These are phyloP conservation scores for Chenopodium berlandieri DNA, from an alignment of 148 eudicot genomes.

Conservation along the genomic window DNA sequence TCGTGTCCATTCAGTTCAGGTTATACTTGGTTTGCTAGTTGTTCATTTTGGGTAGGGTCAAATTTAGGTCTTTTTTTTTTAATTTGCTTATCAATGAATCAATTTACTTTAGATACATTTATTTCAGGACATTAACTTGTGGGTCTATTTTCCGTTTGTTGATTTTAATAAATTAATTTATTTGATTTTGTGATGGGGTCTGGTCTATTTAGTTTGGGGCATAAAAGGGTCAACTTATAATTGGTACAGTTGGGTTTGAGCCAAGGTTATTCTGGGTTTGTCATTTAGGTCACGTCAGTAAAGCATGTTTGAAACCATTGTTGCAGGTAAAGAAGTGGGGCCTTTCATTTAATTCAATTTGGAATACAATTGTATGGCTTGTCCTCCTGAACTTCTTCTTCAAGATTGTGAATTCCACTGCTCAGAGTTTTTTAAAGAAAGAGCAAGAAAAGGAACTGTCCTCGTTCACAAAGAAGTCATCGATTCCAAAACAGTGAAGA, in stretches of 20 bases:
- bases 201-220: not conserved
- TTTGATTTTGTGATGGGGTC: too few species aligned
- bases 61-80: not conserved
- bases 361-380: slow-evolving; percentile 81
- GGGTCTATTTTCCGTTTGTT: not conserved
- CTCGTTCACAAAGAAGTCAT: slow-evolving; percentile 33
- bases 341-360: slow-evolving; percentile 60
- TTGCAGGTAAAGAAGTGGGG: slow-evolving; percentile 63
- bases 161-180: too few species aligned
- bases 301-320: not conserved
- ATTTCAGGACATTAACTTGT: not conserved
- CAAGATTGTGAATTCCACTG: slow-evolving; percentile 70
- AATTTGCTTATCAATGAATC: too few species aligned
- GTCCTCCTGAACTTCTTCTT: slow-evolving; percentile 65
- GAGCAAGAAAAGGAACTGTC: slow-evolving; percentile 59
- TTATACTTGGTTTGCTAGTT: too few species aligned
- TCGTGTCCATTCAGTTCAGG: not conserved
- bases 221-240: too few species aligned
- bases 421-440: slow-evolving; percentile 63
- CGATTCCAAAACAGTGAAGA: slow-evolving; percentile 25
- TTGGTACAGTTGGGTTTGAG: not conserved
- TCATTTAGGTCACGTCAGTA: not conserved
- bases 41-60: not conserved
- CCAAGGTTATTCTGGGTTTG: not conserved
- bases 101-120: not conserved